Evolutionary conservation across 2,329 filamentous ascomycete species (phyloP).

Genomic region (Penicillium palitans): DNA sequence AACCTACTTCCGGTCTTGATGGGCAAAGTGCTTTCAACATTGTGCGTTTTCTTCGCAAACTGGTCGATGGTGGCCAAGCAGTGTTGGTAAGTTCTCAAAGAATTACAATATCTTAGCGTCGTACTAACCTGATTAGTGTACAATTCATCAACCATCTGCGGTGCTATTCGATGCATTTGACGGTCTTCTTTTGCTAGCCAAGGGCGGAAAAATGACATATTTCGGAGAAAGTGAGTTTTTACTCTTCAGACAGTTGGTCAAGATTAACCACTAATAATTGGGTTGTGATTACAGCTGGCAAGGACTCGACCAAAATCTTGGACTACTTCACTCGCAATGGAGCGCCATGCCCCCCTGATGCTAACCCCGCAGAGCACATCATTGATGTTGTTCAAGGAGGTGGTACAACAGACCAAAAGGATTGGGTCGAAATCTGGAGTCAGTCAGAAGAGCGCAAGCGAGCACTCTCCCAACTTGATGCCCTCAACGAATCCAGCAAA

Average conservation of each 20-base stretch:
- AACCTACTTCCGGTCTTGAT: constrained; percentile 64
- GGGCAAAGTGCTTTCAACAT: constrained; percentile 60
- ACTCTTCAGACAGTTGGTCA: too few relatives aligned
- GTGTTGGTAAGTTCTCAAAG: constrained; percentile 52
- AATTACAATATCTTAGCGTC: too few relatives aligned
- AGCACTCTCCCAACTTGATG: constrained; percentile 29
- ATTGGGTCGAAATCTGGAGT: constrained; percentile 39
- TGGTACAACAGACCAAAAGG: constrained; percentile 21
- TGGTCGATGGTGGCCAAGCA: constrained; percentile 66
- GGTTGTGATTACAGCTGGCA: constrained; percentile 25
- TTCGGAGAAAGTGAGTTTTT: constrained; percentile 55
- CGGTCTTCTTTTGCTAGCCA: constrained; percentile 63
- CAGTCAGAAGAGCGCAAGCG: constrained; percentile 30
- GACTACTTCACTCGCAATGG: constrained; percentile 56
- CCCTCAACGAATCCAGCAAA: constrained; percentile 25
- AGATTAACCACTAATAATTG: too few relatives aligned
- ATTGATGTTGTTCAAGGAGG: constrained; percentile 41
- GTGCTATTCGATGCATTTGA: constrained; percentile 68
- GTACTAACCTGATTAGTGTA: constrained; percentile 38
- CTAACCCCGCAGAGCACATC: constrained; percentile 55
- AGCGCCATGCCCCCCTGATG: constrained; percentile 53
- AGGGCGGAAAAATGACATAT: constrained; percentile 65
- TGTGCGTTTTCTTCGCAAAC: constrained; percentile 64
- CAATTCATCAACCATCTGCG: constrained; percentile 70
- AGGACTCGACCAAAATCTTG: constrained; percentile 44